Percentiles rank a stretch among this genome's conserved stretches.
phyloP scores from a whole-genome alignment of 2,329 filamentous ascomycete species.

The Cladophialophora bantiana region DNA sequence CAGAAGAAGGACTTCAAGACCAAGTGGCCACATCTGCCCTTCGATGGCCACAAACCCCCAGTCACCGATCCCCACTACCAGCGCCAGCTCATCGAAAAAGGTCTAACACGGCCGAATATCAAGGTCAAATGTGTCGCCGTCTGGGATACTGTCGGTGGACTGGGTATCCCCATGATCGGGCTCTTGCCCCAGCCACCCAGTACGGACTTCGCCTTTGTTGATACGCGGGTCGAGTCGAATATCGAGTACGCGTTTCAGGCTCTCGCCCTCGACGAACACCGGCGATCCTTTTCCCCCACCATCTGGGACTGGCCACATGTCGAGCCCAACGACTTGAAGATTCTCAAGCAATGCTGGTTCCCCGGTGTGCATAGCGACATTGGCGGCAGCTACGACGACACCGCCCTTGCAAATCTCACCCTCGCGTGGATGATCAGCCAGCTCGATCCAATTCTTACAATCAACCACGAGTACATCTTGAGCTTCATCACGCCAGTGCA shows the following conservation, averaged over 20 bases:
- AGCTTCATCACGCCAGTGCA: slow-evolving; percentile 29
- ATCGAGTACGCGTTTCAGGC: slow-evolving; percentile 47
- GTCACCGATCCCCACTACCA: slow-evolving; percentile 37
- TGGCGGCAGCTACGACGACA: slow-evolving; percentile 56
- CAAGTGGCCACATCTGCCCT: slow-evolving; percentile 39
- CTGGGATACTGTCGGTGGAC: slow-evolving; percentile 46
- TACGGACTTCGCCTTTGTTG: slow-evolving; percentile 45
- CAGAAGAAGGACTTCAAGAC: slow-evolving; percentile 34
- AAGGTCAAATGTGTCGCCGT: slow-evolving; percentile 45
- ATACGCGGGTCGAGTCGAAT: slow-evolving; percentile 43
- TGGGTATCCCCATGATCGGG: slow-evolving; percentile 44
- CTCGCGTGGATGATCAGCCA: slow-evolving; percentile 61
- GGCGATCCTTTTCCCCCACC: slow-evolving; percentile 44
- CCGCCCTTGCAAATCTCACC: slow-evolving; percentile 57
- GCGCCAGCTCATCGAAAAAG: slow-evolving; percentile 33
- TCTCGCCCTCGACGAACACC: slow-evolving; percentile 45
- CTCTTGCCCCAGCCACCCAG: slow-evolving; percentile 38
- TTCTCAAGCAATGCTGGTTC: slow-evolving; percentile 57
- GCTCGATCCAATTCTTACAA: slow-evolving; percentile 42
- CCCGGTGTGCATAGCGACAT: slow-evolving; percentile 58
- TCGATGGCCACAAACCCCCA: slow-evolving; percentile 34
- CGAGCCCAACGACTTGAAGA: slow-evolving; percentile 41
- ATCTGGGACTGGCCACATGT: slow-evolving; percentile 44
- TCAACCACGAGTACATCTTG: slow-evolving; percentile 39
- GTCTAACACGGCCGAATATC: slow-evolving; percentile 36